Conservation (phyloP, 768 basidiomycete species). For the Suillus paluster region DNA sequence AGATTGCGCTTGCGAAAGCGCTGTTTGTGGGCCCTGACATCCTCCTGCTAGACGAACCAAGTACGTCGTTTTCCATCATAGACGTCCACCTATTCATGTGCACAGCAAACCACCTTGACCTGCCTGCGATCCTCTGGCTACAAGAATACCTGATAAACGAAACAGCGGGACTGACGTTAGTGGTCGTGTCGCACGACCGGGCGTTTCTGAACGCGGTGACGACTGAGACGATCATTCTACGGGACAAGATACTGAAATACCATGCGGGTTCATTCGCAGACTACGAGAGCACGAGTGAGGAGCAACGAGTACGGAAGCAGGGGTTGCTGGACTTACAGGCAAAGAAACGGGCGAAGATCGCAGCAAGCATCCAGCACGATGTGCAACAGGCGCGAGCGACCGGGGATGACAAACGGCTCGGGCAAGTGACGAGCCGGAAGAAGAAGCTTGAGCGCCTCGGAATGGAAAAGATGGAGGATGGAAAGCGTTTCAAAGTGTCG, state of each 20-base stretch:
- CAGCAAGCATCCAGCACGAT: conserved; percentile 58
- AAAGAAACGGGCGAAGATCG: conserved; percentile 53
- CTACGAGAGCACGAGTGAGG: conserved; percentile 50
- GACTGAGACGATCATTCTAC: conserved; percentile 65
- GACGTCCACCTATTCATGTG: background rate
- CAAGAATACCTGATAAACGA: conserved; percentile 52
- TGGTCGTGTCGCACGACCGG: conserved; percentile 70
- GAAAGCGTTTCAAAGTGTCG: conserved; percentile 59
- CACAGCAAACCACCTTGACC: conserved; percentile 48
- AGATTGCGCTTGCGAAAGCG: conserved; percentile 61
- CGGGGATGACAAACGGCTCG: conserved; percentile 61
- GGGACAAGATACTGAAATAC: conserved; percentile 53
- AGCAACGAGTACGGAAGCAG: conserved; percentile 48
- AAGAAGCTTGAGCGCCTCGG: conserved; percentile 51
- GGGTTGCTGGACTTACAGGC: conserved; percentile 49
- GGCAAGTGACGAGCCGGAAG: conserved; percentile 58
- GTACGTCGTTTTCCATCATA: conserved; percentile 29
- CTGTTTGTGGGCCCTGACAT: conserved; percentile 61
- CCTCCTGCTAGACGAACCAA: conserved; percentile 61
- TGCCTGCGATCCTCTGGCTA: conserved; percentile 57
- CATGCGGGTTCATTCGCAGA: conserved; percentile 61
- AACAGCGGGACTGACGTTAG: conserved; percentile 46
- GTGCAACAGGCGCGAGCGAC: conserved; percentile 55
- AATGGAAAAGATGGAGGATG: conserved; percentile 31
- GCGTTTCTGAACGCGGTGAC: conserved; percentile 62